phyloP scores from a whole-genome alignment of 1,284 basidiomycete genomes.

The Laetiporus sulphureus region DNA sequence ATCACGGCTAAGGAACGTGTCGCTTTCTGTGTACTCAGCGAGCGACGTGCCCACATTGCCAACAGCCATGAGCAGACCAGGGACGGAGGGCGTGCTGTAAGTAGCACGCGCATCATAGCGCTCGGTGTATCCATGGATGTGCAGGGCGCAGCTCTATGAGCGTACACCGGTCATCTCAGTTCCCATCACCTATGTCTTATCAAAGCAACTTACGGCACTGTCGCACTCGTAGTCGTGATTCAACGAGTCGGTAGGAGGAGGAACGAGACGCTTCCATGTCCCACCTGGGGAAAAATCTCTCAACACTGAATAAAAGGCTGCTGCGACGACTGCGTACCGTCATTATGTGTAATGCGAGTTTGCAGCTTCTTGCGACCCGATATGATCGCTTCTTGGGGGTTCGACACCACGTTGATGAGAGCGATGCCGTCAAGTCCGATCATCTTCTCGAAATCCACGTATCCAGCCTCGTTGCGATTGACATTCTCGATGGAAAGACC shows the following conservation, averaged over 20 bases:
- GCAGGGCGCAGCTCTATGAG: constrained; percentile 72
- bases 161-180: not conserved
- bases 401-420: constrained; percentile 85
- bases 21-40: constrained; percentile 78
- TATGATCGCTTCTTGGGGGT: constrained; percentile 71
- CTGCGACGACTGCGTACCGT: constrained; percentile 45
- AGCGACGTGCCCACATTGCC: constrained; percentile 93
- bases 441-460: constrained; percentile 98
- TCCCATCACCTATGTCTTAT: not conserved
- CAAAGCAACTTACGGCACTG: constrained; percentile 46
- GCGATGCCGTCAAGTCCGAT: constrained; percentile 94
- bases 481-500: constrained; percentile 81
- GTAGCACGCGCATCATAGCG: constrained; percentile 86
- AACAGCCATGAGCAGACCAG: constrained; percentile 92
- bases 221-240: constrained; percentile 73
- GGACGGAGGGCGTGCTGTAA: constrained; percentile 86
- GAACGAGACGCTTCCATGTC: constrained; percentile 78
- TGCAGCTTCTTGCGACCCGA: constrained; percentile 76
- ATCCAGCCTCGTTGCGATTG: constrained; percentile 84
- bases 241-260: constrained; percentile 74
- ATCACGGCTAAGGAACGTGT: constrained; percentile 95
- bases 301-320: not conserved
- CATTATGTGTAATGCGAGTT: constrained; percentile 92
- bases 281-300: constrained; percentile 45
- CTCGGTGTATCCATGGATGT: constrained; percentile 96